Base-by-base conservation (phyloP, 805 yeast genomes). In the Ogataea corticis region DNA sequence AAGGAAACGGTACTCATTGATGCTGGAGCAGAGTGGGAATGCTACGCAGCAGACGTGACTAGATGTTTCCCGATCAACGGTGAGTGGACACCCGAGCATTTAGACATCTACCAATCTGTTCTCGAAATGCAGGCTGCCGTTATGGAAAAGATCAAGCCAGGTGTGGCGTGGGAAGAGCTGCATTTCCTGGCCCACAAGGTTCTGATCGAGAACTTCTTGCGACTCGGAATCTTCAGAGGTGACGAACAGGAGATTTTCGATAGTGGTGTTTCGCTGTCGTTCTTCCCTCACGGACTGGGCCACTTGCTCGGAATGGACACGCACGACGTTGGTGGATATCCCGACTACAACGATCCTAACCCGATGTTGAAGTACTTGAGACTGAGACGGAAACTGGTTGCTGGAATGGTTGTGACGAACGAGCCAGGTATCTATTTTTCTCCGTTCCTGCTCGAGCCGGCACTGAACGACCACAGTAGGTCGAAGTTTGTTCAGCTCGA, bases 21-120 rank as follows among this genome's bases (percentile, higher is more conserved):
- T 69, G 97, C 98, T 7, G 99, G 99, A 45, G 96, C 97, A 2
- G 98, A 92, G 67, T 92, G 97, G 97, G 79, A 80, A 52, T 82
- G 88, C 63, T 92, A 92, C 66, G 91, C 97, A 2, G 75, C 89
- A 35, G 99, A 92, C 63, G 97, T 94, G 34, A 94, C 99, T 13
- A 79, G 99, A 62, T 87, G 95, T 62, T 92, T 90, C 79, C 99
- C 99, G 23, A 81, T 89, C 44, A 77, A 73, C 50, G 99, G 99
- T 6, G 82, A 83, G 44, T 92, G 96, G 90, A 79, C 91, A 7
- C 79, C 77, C 51, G 98, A 94, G 61, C 95, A 92, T 57, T 75
- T 87, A 54, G 87, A 78, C 45, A 83, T 92, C 38, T 92, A 94
- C 62, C 80, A 81, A 29, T 70, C 85, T 7, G 99, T 94, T 2